Percentiles rank a stretch among this genome's conserved stretches.
phyloP scores from a whole-genome alignment of 148 eudicot species.

The Linanthus parryae region DNA sequence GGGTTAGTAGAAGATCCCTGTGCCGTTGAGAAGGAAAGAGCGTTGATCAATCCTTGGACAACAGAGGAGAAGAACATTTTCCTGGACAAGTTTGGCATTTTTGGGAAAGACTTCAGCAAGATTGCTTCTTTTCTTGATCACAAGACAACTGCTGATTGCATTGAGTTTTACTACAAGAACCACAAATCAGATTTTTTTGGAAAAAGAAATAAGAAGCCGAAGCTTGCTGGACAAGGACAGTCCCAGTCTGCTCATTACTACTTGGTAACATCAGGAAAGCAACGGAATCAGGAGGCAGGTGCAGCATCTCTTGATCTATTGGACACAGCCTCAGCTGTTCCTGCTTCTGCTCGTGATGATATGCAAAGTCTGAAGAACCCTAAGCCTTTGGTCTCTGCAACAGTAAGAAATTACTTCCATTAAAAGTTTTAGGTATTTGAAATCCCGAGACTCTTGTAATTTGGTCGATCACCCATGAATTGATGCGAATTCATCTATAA shows the following conservation, averaged over 20 bases:
- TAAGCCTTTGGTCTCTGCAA: no score
- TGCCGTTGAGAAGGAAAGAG: not conserved
- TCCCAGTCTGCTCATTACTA: conserved; percentile 34
- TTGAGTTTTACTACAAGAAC: conserved; percentile 85
- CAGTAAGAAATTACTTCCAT: no score
- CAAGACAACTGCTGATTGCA: conserved; percentile 74
- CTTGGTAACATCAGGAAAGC: conserved; percentile 59
- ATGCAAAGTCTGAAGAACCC: conserved; percentile 23
- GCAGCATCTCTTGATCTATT: conserved; percentile 66
- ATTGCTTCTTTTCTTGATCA: conserved; percentile 76
- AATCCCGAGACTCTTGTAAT: no score
- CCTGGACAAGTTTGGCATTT: conserved; percentile 47
- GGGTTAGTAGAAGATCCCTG: not conserved
- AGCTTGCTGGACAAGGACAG: conserved; percentile 38
- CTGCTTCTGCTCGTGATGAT: conserved; percentile 43
- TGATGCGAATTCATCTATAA: no score
- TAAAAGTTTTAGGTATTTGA: no score
- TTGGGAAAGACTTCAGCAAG: conserved; percentile 69
- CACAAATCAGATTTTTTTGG: conserved; percentile 62
- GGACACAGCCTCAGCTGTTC: conserved; percentile 69
- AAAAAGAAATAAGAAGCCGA: conserved; percentile 46
- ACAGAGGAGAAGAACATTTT: conserved; percentile 56
- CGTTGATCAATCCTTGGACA: conserved; percentile 72
- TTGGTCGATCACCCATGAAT: no score
- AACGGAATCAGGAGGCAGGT: conserved; percentile 51